Percentiles rank a stretch among this genome's conserved stretches.
Conservation (phyloP, 306 rosid genomes). For the Vachellia collinsii region DNA sequence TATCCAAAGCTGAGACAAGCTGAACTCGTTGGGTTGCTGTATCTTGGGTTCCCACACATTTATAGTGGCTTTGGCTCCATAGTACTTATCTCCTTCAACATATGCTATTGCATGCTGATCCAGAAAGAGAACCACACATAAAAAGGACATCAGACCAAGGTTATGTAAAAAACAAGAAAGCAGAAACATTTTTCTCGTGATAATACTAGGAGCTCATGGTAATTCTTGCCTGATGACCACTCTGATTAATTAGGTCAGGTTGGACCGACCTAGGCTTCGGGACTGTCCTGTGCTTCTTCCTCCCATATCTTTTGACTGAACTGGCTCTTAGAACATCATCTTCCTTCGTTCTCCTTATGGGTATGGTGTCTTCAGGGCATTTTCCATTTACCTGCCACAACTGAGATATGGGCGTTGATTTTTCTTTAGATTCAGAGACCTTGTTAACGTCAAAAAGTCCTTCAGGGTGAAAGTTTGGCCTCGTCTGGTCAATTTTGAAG, state of each 20-base stretch:
- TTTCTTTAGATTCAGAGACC: slow-evolving; percentile 54
- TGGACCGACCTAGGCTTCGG: slow-evolving; percentile 93
- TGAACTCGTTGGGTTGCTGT: slow-evolving; percentile 92
- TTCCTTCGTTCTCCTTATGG: slow-evolving; percentile 80
- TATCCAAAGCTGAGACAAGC: slow-evolving; percentile 96
- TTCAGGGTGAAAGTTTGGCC: slow-evolving; percentile 90
- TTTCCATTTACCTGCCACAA: slow-evolving; percentile 84
- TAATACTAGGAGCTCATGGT: background rate
- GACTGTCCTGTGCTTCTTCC: slow-evolving; percentile 77
- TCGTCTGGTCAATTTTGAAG: slow-evolving; percentile 52
- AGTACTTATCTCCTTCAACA: slow-evolving; percentile 92
- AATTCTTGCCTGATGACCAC: slow-evolving; percentile 91
- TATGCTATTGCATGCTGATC: slow-evolving; percentile 95
- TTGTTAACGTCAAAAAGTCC: slow-evolving; percentile 79
- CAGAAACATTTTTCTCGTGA: background rate
- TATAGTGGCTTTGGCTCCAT: slow-evolving; percentile 96
- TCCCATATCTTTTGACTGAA: slow-evolving; percentile 83
- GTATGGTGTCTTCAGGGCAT: slow-evolving; percentile 88
- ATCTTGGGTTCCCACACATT: slow-evolving; percentile 99
- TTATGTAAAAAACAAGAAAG: background rate
- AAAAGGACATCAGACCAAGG: slow-evolving; percentile 1
- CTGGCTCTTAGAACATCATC: slow-evolving; percentile 93
- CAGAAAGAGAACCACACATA: slow-evolving; percentile 25
- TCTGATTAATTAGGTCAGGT: slow-evolving; percentile 89
- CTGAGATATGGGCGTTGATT: slow-evolving; percentile 58